A percentile compares a stretch with the other conserved stretches of the same genome.
phyloP scores from a whole-genome alignment of 805 yeast species.

The Sugiyamaella floridensis region DNA sequence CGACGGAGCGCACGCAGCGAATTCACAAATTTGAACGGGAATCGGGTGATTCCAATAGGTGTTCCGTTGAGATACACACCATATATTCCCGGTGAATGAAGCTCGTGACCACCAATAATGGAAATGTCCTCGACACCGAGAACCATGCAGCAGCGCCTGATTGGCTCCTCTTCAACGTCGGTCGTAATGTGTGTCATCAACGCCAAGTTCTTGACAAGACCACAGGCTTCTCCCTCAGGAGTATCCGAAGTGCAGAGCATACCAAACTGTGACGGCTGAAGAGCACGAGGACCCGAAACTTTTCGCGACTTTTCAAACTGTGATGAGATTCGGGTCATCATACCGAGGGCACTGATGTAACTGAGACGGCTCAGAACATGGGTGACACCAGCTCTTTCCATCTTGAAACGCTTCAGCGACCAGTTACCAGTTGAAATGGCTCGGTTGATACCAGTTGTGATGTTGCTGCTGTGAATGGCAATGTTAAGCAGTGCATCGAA shows the following conservation, averaged over 20 bases:
- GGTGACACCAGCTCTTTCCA: conserved; percentile 99
- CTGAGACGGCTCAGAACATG: conserved; percentile 89
- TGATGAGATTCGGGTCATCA: conserved; percentile 99
- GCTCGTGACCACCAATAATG: conserved; percentile 71
- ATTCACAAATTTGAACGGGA: conserved; percentile 73
- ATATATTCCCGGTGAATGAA: conserved; percentile 70
- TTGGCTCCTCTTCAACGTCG: conserved; percentile 92
- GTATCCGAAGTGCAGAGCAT: conserved; percentile 98
- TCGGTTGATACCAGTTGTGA: conserved; percentile 88
- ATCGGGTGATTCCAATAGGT: conserved; percentile 79
- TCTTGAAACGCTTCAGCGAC: conserved; percentile 97
- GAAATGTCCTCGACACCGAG: conserved; percentile 87
- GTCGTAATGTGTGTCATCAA: conserved; percentile 98
- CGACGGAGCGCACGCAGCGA: conserved; percentile 78
- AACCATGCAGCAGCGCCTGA: conserved; percentile 63
- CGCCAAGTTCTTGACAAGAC: conserved; percentile 92
- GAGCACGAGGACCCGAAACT: conserved; percentile 97
- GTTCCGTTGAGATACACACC: conserved; percentile 94
- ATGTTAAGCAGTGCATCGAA: conserved; percentile 89
- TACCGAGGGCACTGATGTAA: conserved; percentile 91
- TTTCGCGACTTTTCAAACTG: conserved; percentile 97
- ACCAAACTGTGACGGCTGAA: conserved; percentile 98
- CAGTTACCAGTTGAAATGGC: conserved; percentile 99
- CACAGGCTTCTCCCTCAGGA: conserved; percentile 99
- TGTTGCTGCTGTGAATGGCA: conserved; percentile 85